phyloP scores from a whole-genome alignment of 2,329 filamentous ascomycete genomes.

The Thielaviopsis euricoi region DNA sequence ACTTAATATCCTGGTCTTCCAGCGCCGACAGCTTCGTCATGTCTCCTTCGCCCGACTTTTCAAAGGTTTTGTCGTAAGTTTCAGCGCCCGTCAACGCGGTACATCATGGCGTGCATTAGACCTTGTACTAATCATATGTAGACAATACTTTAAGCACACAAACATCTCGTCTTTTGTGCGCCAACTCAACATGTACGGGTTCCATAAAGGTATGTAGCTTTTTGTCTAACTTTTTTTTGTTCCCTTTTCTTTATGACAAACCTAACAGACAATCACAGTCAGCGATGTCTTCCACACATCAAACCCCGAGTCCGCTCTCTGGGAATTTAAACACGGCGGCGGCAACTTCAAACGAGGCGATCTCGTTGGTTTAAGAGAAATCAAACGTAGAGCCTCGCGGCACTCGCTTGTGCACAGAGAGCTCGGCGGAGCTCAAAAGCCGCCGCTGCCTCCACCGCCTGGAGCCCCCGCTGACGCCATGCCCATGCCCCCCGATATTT shows the following conservation, averaged over 20 bases:
- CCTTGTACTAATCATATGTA: slow-evolving; percentile 20
- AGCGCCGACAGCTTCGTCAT: slow-evolving; percentile 97
- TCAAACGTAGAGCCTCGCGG: slow-evolving; percentile 83
- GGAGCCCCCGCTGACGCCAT: slow-evolving; percentile 74
- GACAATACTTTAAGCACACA: slow-evolving; percentile 98
- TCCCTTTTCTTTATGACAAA: background rate
- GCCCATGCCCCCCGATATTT: slow-evolving; percentile 44
- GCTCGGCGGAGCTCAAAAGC: slow-evolving; percentile 52
- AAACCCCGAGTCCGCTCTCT: slow-evolving; percentile 80
- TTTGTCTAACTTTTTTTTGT: background rate
- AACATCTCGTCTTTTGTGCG: slow-evolving; percentile 98
- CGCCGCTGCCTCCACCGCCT: slow-evolving; percentile 23
- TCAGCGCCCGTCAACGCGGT: slow-evolving; percentile 10
- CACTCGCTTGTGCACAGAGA: slow-evolving; percentile 89
- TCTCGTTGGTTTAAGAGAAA: slow-evolving; percentile 77
- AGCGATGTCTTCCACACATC: slow-evolving; percentile 97
- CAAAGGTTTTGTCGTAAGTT: slow-evolving; percentile 88
- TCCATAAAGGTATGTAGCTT: slow-evolving; percentile 79
- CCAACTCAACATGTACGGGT: slow-evolving; percentile 98
- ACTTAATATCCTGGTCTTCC: slow-evolving; percentile 90
- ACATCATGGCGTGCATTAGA: background rate
- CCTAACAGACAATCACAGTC: slow-evolving; percentile 35
- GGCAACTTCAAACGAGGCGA: slow-evolving; percentile 95
- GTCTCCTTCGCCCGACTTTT: slow-evolving; percentile 94
- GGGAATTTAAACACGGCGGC: slow-evolving; percentile 98